phyloP scores from a whole-genome alignment of 176 grass and related monocot species.

The Triticum aestivum region IWGSC_CS_RefSeq_v2.1 NC_057804.1:589841399-589841898 shows the following conservation, averaged over 20 bases:
- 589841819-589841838: too few relatives aligned
- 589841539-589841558: constrained; percentile 79
- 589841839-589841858: neutral
- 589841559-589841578: constrained; percentile 86
- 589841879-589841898: constrained; percentile 2
- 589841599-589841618: constrained; percentile 65
- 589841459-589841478: constrained; percentile 54
- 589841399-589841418: constrained; percentile 97
- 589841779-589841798: neutral
- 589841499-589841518: neutral
- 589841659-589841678: constrained; percentile 52
- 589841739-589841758: constrained; percentile 4
- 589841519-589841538: constrained; percentile 26
- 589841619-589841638: constrained; percentile 87
- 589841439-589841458: constrained; percentile 92
- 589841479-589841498: neutral
- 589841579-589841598: constrained; percentile 59
- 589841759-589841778: constrained; percentile 13
- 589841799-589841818: too few relatives aligned
- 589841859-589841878: constrained; percentile 1
- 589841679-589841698: constrained; percentile 6
- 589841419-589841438: constrained; percentile 81
- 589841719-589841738: constrained; percentile 10
- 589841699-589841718: constrained; percentile 19
- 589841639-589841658: constrained; percentile 93